phyloP scores from a whole-genome alignment of 1,139 yeast species.

The Candida albicans region DNA sequence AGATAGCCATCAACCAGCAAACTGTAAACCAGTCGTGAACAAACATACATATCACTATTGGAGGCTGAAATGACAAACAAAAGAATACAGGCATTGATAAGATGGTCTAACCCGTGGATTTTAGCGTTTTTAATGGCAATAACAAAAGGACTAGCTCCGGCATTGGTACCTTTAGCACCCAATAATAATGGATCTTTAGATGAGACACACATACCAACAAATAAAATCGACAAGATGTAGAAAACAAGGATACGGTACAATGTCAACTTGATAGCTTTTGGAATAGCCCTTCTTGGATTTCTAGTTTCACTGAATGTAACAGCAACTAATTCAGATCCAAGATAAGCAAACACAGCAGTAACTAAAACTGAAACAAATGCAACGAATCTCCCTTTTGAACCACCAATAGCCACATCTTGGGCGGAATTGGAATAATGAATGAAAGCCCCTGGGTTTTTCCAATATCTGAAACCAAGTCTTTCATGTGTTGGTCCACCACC shows the following conservation, averaged over 20 bases:
- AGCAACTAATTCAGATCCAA: slow-evolving; percentile 70
- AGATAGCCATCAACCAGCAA: slow-evolving; percentile 49
- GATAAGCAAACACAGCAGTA: slow-evolving; percentile 72
- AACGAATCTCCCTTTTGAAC: slow-evolving; percentile 49
- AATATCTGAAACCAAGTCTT: slow-evolving; percentile 64
- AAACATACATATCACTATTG: slow-evolving; percentile 49
- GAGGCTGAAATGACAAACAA: slow-evolving; percentile 49
- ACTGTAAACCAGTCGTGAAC: slow-evolving; percentile 47
- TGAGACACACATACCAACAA: slow-evolving; percentile 75
- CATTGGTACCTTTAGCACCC: slow-evolving; percentile 44
- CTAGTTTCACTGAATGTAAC: slow-evolving; percentile 77
- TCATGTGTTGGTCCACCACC: slow-evolving; percentile 64
- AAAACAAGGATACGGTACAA: slow-evolving; percentile 75
- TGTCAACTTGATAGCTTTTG: slow-evolving; percentile 74
- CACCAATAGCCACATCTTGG: slow-evolving; percentile 23
- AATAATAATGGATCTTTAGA: slow-evolving; percentile 59
- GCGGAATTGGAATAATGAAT: slow-evolving; percentile 39
- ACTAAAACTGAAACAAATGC: slow-evolving; percentile 67
- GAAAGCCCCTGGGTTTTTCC: slow-evolving; percentile 66
- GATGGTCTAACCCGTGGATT: slow-evolving; percentile 44
- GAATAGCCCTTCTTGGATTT: slow-evolving; percentile 73
- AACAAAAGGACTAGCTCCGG: slow-evolving; percentile 77
- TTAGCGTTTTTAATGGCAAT: slow-evolving; percentile 49
- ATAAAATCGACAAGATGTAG: slow-evolving; percentile 63
- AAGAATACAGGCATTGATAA: slow-evolving; percentile 46